A percentile compares a stretch with the other conserved stretches of the same genome.
Evolutionary conservation across 495 filamentous ascomycete species (phyloP).

Genomic region (Rostrohypoxylon terebratum): DNA sequence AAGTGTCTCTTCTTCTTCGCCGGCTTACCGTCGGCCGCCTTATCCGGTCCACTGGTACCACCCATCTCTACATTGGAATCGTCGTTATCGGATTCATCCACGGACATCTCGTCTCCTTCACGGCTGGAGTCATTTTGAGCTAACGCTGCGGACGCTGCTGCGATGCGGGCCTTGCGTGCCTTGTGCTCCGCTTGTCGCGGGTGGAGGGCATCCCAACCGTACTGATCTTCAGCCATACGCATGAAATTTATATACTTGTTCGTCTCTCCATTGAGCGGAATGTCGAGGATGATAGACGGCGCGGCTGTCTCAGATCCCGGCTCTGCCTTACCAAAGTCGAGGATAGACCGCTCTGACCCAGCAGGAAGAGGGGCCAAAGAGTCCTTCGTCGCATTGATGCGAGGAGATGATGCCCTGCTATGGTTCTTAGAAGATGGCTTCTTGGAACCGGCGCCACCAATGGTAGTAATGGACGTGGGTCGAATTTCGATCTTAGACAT

Average conservation of each 20-base stretch:
- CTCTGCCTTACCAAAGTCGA: constrained; percentile 63
- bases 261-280: constrained; percentile 79
- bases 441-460: constrained; percentile 51
- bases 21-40: constrained; percentile 70
- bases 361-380: constrained; percentile 53
- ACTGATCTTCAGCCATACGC: constrained; percentile 89
- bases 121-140: constrained; percentile 78
- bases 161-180: constrained; percentile 80
- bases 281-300: constrained; percentile 85
- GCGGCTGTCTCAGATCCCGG: constrained; percentile 64
- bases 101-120: constrained; percentile 80
- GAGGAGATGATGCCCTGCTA: constrained; percentile 55
- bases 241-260: constrained; percentile 97
- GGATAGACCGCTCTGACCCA: constrained; percentile 59
- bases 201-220: constrained; percentile 93
- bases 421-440: constrained; percentile 58
- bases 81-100: constrained; percentile 73
- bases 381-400: constrained; percentile 55
- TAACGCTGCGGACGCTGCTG: constrained; percentile 82
- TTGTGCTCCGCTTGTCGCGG: constrained; percentile 89
- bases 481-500: constrained; percentile 53
- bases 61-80: constrained; percentile 83
- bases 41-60: constrained; percentile 69
- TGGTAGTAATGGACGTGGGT: constrained; percentile 55
- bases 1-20: constrained; percentile 77